Evolutionary conservation across 768 basidiomycete genomes (phyloP), one percentile per base, ranked within the genome.

Genomic region (Naganishia kalamii): DNA sequence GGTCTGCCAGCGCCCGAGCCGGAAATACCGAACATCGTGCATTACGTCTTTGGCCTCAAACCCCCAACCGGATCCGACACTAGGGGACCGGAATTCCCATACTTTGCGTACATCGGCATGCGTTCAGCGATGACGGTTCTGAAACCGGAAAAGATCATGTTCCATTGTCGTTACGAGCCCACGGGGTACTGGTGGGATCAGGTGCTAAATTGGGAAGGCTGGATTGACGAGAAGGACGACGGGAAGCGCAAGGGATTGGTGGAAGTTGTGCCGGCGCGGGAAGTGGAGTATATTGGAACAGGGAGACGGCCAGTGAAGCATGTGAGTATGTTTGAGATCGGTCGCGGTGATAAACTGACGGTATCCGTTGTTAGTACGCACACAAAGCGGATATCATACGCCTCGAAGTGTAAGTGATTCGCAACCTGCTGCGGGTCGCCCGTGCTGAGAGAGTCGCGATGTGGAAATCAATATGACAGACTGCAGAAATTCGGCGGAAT

Each of bases 1-100:
- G 33, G 51, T 48, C 70, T 64, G 41, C 74, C 71, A n/a, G 51
- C 11, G 37, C 72, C 70, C 40, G 64, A 64, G 60, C 49, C 60
- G 8, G 65, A 54, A n/a, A 70, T 77, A 51, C 75, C 75, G 10
- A 71, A 73, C 48, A 60, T 75, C 40, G 75, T 77, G 1, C 75
- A 77, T 62, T 77, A 77, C 50, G 74, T 79, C 8, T 78, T 72
- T 48, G 78, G 78, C 12, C 69, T 79, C 7, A 69, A 71, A 17
- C 64, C 70, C 5, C 68, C 66, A 7, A 67, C 68, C n/a, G 70
- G 67, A 23, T 17, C 25, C 13, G 40, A 29, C 2, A 27, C 35
- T n/a, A 40, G 19, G 23, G 44, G 37, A 44, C 37, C n/a, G 15
- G 70, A 74, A 25, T 73, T 74, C 47, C 73, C 74, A 4, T 76